Evolutionary conservation across 1,139 yeast genomes (phyloP).

Genomic region (Kodamaea ohmeri): DNA sequence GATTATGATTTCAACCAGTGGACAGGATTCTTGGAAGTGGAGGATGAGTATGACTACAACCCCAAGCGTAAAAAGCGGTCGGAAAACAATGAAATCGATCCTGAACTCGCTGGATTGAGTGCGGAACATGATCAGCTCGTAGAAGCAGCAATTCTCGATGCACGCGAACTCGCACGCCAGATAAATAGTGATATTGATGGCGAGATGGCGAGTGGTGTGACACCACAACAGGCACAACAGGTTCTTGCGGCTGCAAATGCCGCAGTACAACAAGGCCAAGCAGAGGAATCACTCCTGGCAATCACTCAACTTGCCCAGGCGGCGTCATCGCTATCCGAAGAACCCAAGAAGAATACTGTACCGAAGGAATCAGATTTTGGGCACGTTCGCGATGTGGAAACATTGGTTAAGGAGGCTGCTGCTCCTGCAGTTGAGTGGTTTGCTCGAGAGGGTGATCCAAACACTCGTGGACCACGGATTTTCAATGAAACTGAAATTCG

Average conservation of each 20-base stretch:
- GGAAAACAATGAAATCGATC: conserved; percentile 46
- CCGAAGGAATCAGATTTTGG: conserved; percentile 24
- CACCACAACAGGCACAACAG: conserved; percentile 20
- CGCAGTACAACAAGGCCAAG: conserved; percentile 20
- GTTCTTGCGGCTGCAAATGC: conserved; percentile 26
- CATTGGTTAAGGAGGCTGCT: conserved; percentile 37
- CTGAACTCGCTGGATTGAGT: conserved; percentile 49
- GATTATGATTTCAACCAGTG: conserved; percentile 44
- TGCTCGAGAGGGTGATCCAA: conserved; percentile 29
- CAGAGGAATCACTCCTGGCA: conserved; percentile 21
- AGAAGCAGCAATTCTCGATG: conserved; percentile 66
- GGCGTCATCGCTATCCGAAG: conserved; percentile 24
- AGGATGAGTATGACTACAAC: conserved; percentile 19
- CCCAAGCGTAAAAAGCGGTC: conserved; percentile 9
- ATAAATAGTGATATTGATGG: conserved; percentile 14
- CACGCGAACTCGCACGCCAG: conserved; percentile 58
- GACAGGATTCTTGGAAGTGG: conserved; percentile 50
- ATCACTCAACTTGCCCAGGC: conserved; percentile 34
- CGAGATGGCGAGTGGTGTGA: conserved; percentile 11
- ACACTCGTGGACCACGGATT: conserved; percentile 37
- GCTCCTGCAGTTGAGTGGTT: conserved; percentile 39
- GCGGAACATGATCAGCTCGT: conserved; percentile 61
- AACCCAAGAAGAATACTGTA: conserved; percentile 9
- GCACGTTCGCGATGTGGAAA: conserved; percentile 31
- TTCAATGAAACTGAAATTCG: conserved; percentile 65